Evolutionary conservation across 164 flowering plant species (phyloP).

Genomic region (Taxillus chinensis): DNA sequence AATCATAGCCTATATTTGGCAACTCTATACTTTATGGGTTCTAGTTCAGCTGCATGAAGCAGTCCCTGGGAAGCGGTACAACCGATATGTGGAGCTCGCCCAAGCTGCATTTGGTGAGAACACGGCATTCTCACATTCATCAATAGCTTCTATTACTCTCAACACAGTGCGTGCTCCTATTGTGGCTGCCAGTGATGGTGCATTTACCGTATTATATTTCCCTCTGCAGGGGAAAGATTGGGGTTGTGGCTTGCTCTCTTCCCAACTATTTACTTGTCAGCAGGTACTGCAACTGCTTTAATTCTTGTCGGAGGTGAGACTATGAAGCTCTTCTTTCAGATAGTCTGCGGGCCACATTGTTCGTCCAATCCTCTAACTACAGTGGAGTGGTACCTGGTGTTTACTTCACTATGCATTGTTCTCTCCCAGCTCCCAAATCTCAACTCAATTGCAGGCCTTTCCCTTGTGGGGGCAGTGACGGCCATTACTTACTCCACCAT

Average conservation of each 20-base stretch:
- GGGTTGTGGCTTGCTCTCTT: conserved; percentile 96
- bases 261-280: conserved; percentile 91
- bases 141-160: not conserved
- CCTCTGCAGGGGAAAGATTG: conserved; percentile 67
- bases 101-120: conserved; percentile 93
- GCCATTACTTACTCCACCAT: conserved; percentile 90
- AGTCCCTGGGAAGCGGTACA: conserved; percentile 95
- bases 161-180: too few species aligned
- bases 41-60: conserved; percentile 96
- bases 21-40: conserved; percentile 92
- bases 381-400: conserved; percentile 97
- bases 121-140: not conserved
- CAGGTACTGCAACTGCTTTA: conserved; percentile 93
- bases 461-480: conserved; percentile 89
- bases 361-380: conserved; percentile 87
- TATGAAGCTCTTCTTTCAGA: conserved; percentile 93
- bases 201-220: not conserved
- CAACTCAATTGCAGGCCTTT: conserved; percentile 94
- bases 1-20: conserved; percentile 86
- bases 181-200: too few species aligned
- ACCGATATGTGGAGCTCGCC: conserved; percentile 96
- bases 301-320: conserved; percentile 98
- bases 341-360: conserved; percentile 86
- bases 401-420: conserved; percentile 86
- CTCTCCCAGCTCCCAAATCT: conserved; percentile 97